phyloP scores from a whole-genome alignment of 139 green algal species.

The Haematococcus sp. region DNA sequence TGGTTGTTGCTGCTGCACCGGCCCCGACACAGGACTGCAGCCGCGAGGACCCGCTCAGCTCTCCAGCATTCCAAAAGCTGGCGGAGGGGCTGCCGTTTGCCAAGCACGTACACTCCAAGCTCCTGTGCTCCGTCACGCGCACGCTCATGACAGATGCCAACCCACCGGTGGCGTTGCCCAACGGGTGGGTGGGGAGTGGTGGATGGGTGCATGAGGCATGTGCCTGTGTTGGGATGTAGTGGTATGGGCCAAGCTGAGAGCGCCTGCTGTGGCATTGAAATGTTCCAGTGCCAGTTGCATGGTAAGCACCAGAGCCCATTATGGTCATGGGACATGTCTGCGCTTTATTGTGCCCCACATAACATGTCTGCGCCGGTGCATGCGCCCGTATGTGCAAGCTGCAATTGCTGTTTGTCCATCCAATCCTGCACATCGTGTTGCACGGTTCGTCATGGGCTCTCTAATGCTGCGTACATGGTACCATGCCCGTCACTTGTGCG shows the following conservation, averaged over 20 bases:
- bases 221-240: constrained; percentile 3
- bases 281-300: not conserved
- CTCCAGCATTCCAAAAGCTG: constrained; percentile 69
- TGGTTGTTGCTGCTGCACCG: too few relatives aligned
- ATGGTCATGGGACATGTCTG: too few relatives aligned
- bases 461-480: too few relatives aligned
- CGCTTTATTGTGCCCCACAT: not conserved
- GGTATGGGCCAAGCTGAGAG: not conserved
- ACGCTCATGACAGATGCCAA: constrained; percentile 92
- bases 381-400: too few relatives aligned
- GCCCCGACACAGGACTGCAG: constrained; percentile 18
- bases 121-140: constrained; percentile 82
- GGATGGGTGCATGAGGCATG: not conserved
- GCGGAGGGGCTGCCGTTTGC: constrained; percentile 75
- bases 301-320: not conserved
- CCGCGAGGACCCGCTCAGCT: constrained; percentile 77
- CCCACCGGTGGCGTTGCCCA: constrained; percentile 86
- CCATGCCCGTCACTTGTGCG: too few relatives aligned
- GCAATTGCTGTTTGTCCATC: too few relatives aligned
- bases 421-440: too few relatives aligned
- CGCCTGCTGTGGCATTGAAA: not conserved
- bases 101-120: constrained; percentile 84
- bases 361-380: not conserved
- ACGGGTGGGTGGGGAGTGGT: constrained; percentile 63
- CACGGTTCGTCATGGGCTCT: too few relatives aligned